Percentiles rank a stretch among this genome's conserved stretches.
Evolutionary conservation across 2,329 filamentous ascomycete species (phyloP).

Genomic region (Colletotrichum euphorbiae): DNA sequence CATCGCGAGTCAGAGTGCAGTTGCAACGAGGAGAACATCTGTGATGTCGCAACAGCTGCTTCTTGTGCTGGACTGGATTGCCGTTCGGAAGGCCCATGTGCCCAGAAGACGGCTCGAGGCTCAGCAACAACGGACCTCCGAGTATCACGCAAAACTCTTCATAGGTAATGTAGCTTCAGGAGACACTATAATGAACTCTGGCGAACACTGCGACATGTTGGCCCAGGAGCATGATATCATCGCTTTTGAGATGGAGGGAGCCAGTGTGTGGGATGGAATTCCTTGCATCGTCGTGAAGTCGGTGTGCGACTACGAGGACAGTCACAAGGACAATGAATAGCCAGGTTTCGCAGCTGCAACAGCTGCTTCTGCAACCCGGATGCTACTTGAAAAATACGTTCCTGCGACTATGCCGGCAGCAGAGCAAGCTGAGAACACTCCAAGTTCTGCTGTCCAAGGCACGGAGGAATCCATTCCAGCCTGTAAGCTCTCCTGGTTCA

Average conservation of each 20-base stretch:
- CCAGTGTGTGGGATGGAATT: conserved; percentile 8
- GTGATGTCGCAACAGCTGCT: conserved; percentile 25
- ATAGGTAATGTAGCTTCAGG: conserved; percentile 40
- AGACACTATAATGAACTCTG: conserved; percentile 49
- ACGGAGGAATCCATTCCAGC: too few relatives aligned
- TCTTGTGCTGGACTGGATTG: conserved; percentile 45
- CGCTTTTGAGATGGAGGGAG: conserved; percentile 28
- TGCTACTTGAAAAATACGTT: conserved; percentile 31
- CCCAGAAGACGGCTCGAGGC: conserved; percentile 20
- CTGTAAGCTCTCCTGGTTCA: neutral
- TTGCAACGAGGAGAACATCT: neutral
- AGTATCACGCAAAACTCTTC: neutral
- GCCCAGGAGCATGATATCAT: neutral
- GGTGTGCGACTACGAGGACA: conserved; percentile 35
- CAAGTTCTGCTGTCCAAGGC: neutral
- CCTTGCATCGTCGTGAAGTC: conserved; percentile 38
- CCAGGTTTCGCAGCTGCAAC: conserved; percentile 37
- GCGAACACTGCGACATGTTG: neutral
- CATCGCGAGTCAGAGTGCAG: conserved; percentile 41
- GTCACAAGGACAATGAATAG: conserved; percentile 28
- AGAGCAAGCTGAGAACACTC: too few relatives aligned
- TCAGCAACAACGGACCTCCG: neutral
- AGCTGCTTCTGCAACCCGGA: conserved; percentile 48
- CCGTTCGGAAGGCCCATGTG: conserved; percentile 17
- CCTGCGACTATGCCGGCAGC: neutral